Evolutionary conservation across 768 basidiomycete genomes (phyloP).

Genomic region (Rhodotorula babjevae): DNA sequence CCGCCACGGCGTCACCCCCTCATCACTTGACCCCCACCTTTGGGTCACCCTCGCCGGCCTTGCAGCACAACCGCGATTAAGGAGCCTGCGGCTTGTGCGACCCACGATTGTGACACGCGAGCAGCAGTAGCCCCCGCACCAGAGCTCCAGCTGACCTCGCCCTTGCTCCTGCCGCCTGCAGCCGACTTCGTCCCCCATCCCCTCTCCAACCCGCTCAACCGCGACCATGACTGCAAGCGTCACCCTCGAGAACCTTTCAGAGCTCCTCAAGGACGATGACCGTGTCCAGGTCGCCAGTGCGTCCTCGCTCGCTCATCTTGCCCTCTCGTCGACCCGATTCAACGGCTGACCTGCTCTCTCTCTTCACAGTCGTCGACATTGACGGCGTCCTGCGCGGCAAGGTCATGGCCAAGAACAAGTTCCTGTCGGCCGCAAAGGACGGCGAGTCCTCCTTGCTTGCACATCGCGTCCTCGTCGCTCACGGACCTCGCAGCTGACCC

Average conservation of each 20-base stretch:
- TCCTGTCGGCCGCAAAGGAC: conserved; percentile 68
- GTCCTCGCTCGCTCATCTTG: background rate
- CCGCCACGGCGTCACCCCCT: too few species aligned
- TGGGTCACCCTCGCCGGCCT: too few species aligned
- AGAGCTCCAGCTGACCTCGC: too few species aligned
- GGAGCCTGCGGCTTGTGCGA: too few species aligned
- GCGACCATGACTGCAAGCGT: background rate
- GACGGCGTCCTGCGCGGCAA: conserved; percentile 86
- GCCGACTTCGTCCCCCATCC: background rate
- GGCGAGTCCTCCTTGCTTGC: conserved; percentile 69
- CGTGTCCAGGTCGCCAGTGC: conserved; percentile 28
- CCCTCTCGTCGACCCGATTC: too few species aligned
- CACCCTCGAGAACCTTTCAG: conserved; percentile 49
- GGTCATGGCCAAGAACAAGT: conserved; percentile 79
- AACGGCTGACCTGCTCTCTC: background rate
- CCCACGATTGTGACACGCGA: too few species aligned
- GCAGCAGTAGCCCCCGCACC: too few species aligned
- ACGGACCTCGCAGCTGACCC: background rate
- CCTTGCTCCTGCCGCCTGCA: too few species aligned
- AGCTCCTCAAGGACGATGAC: conserved; percentile 61
- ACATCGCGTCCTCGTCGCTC: too few species aligned
- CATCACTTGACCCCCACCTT: too few species aligned
- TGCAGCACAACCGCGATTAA: too few species aligned
- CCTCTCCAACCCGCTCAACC: background rate
- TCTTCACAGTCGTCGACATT: conserved; percentile 53